Base-by-base conservation (phyloP, 225 moss, liverwort and hornwort genomes). In the Sphagnum contortum region DNA sequence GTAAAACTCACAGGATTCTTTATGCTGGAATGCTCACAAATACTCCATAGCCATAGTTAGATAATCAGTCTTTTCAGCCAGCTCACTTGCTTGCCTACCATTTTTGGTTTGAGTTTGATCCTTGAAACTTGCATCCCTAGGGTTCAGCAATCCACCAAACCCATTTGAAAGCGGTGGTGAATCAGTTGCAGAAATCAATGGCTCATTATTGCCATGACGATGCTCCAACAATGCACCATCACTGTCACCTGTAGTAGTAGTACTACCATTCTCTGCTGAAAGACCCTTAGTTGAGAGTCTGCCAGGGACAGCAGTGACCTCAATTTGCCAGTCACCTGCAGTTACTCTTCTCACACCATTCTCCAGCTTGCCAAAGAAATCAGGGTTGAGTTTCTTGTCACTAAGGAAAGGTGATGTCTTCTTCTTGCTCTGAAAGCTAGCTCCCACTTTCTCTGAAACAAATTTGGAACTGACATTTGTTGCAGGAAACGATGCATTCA, bases 311-410 rank as follows among this genome's bases (percentile, higher is more conserved):
- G 60, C 81, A 65, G 29, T 29, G 29, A 83, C 79, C 44, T 85
- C 90, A 48, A 87, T 70, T 56, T 85, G 81, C 88, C 92, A 92
- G 62, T 90, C 88, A 60, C 68, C 29, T 29, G 29, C 75, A 8
- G 64, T 79, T 51, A 72, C 79, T 56, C 74, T 80, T 11, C 62
- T 51, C 68, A 77, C 83, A 0, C 51, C 68, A 49, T 50, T 71
- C 47, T 80, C 77, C 1, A 87, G 67, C 64, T 90, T 96, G 52
- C 61, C 76, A 49, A 92, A 96, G 71, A 90, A 92, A 45, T 92
- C 70, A 51, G 81, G 90, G 10, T 96, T 92, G 7, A 67, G 64
- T 62, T 83, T 90, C 67, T 78, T 90, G 49, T 88, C 71, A 12
- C 78, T 81, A 44, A 74, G 58, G 61, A 69, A 48, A 57, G 29